Percentiles rank a stretch among this genome's conserved stretches.
These are phyloP conservation scores for Apodospora peruviana DNA, from an alignment of 495 filamentous ascomycete species.

Conservation along the genomic window DNA sequence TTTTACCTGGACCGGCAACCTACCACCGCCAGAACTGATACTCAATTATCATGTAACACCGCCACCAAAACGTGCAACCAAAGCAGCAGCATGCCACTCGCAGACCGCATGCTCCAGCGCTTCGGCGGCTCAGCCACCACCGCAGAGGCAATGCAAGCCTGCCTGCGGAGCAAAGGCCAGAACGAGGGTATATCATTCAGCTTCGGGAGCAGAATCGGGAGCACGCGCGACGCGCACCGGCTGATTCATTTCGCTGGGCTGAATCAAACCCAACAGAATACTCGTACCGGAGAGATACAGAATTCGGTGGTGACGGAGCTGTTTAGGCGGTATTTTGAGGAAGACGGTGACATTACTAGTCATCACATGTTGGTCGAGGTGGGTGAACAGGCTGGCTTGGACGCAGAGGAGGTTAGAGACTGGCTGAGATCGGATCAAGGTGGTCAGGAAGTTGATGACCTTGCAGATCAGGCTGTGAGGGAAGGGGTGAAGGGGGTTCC, in stretches of 20 bases:
- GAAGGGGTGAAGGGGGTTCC: conserved; percentile 62
- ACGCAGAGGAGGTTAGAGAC: conserved; percentile 47
- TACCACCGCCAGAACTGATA: too few relatives aligned
- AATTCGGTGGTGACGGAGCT: conserved; percentile 60
- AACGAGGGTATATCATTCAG: conserved; percentile 62
- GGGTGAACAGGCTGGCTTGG: conserved; percentile 55
- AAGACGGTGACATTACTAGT: conserved; percentile 66
- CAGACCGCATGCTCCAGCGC: conserved; percentile 6
- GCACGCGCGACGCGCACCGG: conserved; percentile 67
- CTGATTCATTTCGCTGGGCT: conserved; percentile 39
- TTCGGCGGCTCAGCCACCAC: conserved; percentile 39
- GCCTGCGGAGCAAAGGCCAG: conserved; percentile 49
- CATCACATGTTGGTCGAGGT: conserved; percentile 49
- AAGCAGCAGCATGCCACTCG: conserved; percentile 6
- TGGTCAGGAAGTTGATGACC: conserved; percentile 60
- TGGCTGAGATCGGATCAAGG: conserved; percentile 59
- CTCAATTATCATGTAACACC: too few relatives aligned
- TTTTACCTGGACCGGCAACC: conserved; percentile 58
- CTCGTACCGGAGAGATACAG: conserved; percentile 46
- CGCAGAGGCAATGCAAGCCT: conserved; percentile 44
- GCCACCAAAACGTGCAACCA: conserved; percentile 39
- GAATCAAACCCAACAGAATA: conserved; percentile 40
- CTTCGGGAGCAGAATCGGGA: conserved; percentile 63
- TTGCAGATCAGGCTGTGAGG: conserved; percentile 51
- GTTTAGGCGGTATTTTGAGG: conserved; percentile 67